Conservation (phyloP, 1,284 basidiomycete species). For the Earliella scabrosa region DNA sequence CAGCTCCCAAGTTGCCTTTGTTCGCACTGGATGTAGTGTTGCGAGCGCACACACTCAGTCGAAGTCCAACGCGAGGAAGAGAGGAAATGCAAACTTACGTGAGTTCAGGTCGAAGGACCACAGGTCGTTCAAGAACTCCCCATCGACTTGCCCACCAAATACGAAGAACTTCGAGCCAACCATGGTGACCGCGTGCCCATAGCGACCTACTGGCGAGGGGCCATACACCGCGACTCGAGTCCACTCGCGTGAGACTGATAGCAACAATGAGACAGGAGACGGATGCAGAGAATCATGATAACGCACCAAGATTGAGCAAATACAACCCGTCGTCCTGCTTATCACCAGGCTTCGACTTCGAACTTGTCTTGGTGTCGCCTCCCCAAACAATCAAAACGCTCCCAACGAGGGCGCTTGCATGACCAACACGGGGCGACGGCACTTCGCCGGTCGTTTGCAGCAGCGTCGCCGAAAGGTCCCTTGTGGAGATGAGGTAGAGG, state of each 20-base stretch:
- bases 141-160: constrained; percentile 98
- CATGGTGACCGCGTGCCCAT: constrained; percentile 97
- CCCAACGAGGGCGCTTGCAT: constrained; percentile 94
- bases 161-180: constrained; percentile 91
- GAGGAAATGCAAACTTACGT: constrained; percentile 53
- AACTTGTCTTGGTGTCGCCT: constrained; percentile 88
- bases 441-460: constrained; percentile 90
- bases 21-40: constrained; percentile 55
- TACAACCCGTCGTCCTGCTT: constrained; percentile 94
- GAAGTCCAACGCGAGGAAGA: constrained; percentile 3
- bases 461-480: constrained; percentile 77
- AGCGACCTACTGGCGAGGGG: constrained; percentile 83
- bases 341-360: constrained; percentile 70
- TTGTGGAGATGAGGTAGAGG: constrained; percentile 87
- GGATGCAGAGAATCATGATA: background rate
- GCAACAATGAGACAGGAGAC: constrained; percentile 5
- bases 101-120: constrained; percentile 98
- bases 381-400: constrained; percentile 99
- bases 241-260: constrained; percentile 89
- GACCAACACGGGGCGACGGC: constrained; percentile 91
- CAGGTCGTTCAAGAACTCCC: constrained; percentile 93
- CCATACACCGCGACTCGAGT: constrained; percentile 83
- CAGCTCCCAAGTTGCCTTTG: constrained; percentile 80
- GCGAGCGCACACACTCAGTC: background rate
- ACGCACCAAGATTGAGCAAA: constrained; percentile 91